Evolutionary conservation across 208 protist species (phyloP).

Genomic region (Acanthamoeba healyi): DNA sequence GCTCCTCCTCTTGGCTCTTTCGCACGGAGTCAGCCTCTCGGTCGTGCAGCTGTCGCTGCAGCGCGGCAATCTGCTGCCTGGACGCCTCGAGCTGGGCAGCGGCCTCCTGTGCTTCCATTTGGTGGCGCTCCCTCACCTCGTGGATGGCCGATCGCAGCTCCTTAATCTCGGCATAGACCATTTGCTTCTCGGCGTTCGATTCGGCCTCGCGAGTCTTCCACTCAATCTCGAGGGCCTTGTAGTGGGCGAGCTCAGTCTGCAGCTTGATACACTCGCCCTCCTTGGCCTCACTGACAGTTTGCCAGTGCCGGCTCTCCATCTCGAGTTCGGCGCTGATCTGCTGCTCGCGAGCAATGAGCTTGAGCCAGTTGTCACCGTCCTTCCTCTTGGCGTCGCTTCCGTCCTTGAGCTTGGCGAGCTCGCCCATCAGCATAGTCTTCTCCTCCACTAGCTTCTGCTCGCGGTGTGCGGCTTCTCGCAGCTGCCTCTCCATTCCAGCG

Average conservation of each 20-base stretch:
- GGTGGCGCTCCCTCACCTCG: neutral
- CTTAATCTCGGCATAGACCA: neutral
- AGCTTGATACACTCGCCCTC: neutral
- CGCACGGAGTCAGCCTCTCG: neutral
- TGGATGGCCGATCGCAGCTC: neutral
- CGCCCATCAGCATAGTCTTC: neutral
- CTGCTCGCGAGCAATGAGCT: slow-evolving; percentile 16
- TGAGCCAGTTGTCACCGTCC: neutral
- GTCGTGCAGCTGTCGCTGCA: neutral
- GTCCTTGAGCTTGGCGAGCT: neutral
- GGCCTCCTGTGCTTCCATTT: neutral
- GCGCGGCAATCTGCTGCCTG: neutral
- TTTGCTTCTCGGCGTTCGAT: neutral
- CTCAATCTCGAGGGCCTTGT: neutral
- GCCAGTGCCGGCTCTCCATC: neutral
- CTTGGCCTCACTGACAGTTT: neutral
- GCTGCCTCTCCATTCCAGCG: neutral
- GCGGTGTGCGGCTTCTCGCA: neutral
- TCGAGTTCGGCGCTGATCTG: slow-evolving; percentile 35
- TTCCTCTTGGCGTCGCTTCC: neutral
- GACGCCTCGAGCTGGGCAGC: neutral
- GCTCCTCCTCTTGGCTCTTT: neutral
- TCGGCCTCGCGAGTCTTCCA: neutral
- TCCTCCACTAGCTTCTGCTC: slow-evolving; percentile 16
- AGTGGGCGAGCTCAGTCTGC: neutral